Base-by-base conservation (phyloP, 768 basidiomycete species). In the Tylopilus rubrobrunneus region DNA sequence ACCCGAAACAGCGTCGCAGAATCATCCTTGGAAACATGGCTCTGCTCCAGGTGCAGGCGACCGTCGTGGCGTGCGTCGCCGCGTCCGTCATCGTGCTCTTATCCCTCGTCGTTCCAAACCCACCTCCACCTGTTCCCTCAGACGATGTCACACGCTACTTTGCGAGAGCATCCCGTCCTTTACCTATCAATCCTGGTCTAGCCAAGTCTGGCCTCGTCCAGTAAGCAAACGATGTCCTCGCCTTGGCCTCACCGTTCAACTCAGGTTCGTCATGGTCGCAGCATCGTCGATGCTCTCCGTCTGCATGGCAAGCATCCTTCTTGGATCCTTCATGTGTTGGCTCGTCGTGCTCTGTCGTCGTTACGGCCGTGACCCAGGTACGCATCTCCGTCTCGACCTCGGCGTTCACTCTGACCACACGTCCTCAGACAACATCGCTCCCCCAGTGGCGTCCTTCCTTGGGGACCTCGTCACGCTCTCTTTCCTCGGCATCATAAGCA, bases 291-390 rank as follows among this genome's bases (percentile, higher is more conserved):
- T 95, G 87, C 78, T 86, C 14, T 81, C 93, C 1, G 85, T 93
- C 1, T 86, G 86, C 49, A 66, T 89, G 12, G 90, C 89, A 10
- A 84, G 87, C 57, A 69, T 89, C 4, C 62, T 93, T 1, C 80
- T 98, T 1, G 97, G 96, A 5, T 89, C 87, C 0, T 97, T 99
- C 72, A 98, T 98, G 93, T 90, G 87, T 62, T 69, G 73, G 21
- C 79, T 98, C 28, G 82, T 98, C 46, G 78, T 98, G 21, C 48
- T 89, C 1, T 94, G 93, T 66, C 76, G 91, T 48, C 79, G 75
- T 62, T 83, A 80, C 56, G 82, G 85, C 5, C 80, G 86, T 40
- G 88, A 99, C 70, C 97, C 97, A 51, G 95, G 93, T 86, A 62
- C 44, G 77, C 60, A 31, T 41, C 11, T 15, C 34, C n/a, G 4